These are phyloP conservation scores for Cercospora sp. DNA, from an alignment of 2,329 filamentous ascomycete genomes.

Conservation along the genomic window DNA sequence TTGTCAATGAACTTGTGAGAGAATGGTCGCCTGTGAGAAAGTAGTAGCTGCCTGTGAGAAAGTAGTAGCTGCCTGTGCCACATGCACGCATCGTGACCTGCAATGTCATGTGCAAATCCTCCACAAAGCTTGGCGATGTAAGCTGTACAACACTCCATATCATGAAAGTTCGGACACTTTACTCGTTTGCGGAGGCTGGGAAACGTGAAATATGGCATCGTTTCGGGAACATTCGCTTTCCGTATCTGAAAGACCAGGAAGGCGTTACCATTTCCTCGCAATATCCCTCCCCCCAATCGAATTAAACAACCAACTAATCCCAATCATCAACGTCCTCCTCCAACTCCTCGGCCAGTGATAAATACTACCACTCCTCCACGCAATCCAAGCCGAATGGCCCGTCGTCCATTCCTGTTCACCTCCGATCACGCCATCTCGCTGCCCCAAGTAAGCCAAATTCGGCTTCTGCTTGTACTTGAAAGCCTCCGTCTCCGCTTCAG, in stretches of 20 bases:
- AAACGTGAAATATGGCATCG: not conserved
- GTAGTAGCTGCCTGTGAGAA: too few species aligned
- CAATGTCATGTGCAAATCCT: too few species aligned
- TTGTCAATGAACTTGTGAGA: too few species aligned
- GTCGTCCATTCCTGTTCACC: constrained; percentile 44
- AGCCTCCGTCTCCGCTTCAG: not conserved
- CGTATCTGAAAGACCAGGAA: not conserved
- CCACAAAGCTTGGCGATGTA: too few species aligned
- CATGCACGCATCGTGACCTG: too few species aligned
- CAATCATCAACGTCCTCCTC: constrained; percentile 37
- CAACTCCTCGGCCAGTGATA: constrained; percentile 37
- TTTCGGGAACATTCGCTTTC: not conserved
- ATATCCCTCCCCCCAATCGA: constrained; percentile 36
- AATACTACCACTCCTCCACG: constrained; percentile 44
- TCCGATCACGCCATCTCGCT: constrained; percentile 46
- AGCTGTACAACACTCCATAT: too few species aligned
- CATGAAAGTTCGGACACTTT: not conserved
- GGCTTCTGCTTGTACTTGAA: constrained; percentile 41
- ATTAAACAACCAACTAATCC: constrained; percentile 37
- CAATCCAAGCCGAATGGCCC: constrained; percentile 46
- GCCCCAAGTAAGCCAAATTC: constrained; percentile 46
- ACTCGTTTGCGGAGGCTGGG: not conserved
- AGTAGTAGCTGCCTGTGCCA: too few species aligned
- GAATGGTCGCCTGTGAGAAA: too few species aligned
- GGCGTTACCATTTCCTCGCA: constrained; percentile 31